Evolutionary conservation across 108 stramenopile species (phyloP).

Genomic region (Stephanodiscus triporus): DNA sequence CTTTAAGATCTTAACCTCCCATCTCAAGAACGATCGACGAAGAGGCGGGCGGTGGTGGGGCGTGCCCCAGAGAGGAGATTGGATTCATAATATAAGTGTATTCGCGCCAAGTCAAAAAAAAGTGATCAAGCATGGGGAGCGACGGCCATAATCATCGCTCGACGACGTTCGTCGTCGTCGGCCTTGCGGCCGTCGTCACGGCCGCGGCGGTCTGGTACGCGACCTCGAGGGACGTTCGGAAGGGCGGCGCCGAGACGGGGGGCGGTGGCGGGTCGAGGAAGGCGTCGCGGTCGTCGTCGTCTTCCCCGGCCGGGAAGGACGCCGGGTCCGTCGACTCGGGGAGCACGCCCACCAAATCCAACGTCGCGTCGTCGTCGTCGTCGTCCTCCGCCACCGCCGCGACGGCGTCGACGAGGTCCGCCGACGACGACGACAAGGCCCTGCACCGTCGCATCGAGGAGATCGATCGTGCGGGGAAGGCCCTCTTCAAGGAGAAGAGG

Average conservation of each 20-base stretch:
- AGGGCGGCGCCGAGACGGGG: not conserved
- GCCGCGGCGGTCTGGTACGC: constrained; percentile 34
- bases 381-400: constrained; percentile 14
- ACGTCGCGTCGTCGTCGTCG: constrained; percentile 14
- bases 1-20: too few relatives aligned
- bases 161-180: constrained; percentile 39
- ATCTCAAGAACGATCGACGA: too few relatives aligned
- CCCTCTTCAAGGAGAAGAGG: constrained; percentile 79
- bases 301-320: not conserved
- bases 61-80: not conserved
- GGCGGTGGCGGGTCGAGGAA: constrained; percentile 13
- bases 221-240: constrained; percentile 16
- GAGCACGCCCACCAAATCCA: constrained; percentile 49
- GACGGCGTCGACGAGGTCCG: not conserved
- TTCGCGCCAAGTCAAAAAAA: too few relatives aligned
- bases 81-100: too few relatives aligned
- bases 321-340: constrained; percentile 6
- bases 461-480: constrained; percentile 85
- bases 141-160: constrained; percentile 8
- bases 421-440: constrained; percentile 34
- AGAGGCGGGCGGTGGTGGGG: too few relatives aligned
- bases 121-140: constrained; percentile 16
- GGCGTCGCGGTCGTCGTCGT: constrained; percentile 5
- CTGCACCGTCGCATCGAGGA: constrained; percentile 80
- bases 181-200: constrained; percentile 35